Base-by-base conservation (phyloP, 2,329 filamentous ascomycete genomes). In the Colletotrichum aenigma region DNA sequence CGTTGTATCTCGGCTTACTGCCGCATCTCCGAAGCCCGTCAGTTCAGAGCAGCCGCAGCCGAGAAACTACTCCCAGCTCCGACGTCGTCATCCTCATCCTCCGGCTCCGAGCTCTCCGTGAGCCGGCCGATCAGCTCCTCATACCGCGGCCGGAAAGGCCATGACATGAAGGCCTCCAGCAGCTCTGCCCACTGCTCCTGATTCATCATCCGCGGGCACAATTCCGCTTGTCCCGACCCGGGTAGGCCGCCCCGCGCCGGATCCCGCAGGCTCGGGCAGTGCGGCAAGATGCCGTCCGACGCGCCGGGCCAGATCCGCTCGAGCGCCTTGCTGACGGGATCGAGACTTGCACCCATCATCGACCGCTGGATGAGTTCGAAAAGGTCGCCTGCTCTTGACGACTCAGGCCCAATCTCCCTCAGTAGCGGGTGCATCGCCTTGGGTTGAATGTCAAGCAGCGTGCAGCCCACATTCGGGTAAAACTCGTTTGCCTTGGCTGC, bases 361-460 rank as follows among this genome's bases (percentile, higher is more conserved):
- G 83, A 80, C 32, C 84, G 79, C 24, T 89, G 79, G 62, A 93
- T 85, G n/a, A 91, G 80, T 52, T 91, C 88, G 26, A 91, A 88
- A 12, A 86, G 84, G 79, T 91, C 89, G 60, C 87, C 89, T 2
- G 85, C 81, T 55, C 85, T 86, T 30, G 79, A 83, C 3, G 83
- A 84, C 3, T 70, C 75, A 4, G 85, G 82, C 1, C 89, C 89
- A 70, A 84, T 83, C 70, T 89, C 81, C 8, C 87, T 87, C 24
- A 93, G 79, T 3, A 90, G 79, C 2, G 85, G 87, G 78, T 88
- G 86, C 76, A 89, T 84, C 4, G 86, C 81, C 78, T 89, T 88
- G 5, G 94, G 94, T 78, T 93, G 90, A 74, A 95, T 86, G 81
- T 96, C 94, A 18, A 96, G 82, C 5, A 96, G 89, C 13, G 87